phyloP scores from a whole-genome alignment of 73 alveolate species.

The Paramecium octaurelia region DNA sequence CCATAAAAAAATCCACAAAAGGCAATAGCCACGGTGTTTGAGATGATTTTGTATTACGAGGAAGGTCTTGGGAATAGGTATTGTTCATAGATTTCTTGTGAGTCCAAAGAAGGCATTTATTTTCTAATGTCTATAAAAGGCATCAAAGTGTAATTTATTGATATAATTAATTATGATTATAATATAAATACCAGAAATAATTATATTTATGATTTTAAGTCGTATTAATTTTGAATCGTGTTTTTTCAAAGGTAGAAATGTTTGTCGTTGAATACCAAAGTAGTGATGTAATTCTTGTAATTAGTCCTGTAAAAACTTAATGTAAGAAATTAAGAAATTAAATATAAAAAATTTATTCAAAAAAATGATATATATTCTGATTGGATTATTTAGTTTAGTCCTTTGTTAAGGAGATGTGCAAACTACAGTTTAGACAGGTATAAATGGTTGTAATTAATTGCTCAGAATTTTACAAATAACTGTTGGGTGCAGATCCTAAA shows the following conservation, averaged over 20 bases:
- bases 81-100: not conserved
- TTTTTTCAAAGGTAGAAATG: too few relatives aligned
- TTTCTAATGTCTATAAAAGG: not conserved
- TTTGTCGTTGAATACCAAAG: too few relatives aligned
- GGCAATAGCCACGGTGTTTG: not conserved
- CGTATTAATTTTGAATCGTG: too few relatives aligned
- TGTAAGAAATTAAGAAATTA: not conserved
- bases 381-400: not conserved
- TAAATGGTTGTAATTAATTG: not conserved
- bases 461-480: not conserved
- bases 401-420: not conserved
- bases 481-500: not conserved
- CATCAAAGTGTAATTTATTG: not conserved
- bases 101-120: not conserved
- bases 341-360: not conserved
- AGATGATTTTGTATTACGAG: not conserved
- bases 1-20: conserved; percentile 26
- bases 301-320: not conserved
- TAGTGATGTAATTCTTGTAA: too few relatives aligned
- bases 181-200: not conserved
- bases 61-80: conserved; percentile 27
- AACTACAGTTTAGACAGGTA: not conserved
- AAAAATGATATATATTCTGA: not conserved
- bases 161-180: not conserved
- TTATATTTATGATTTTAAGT: too few relatives aligned